A percentile compares a stretch with the other conserved stretches of the same genome.
Evolutionary conservation across 495 filamentous ascomycete species (phyloP).

Genomic region (Penicillium paxilli): DNA sequence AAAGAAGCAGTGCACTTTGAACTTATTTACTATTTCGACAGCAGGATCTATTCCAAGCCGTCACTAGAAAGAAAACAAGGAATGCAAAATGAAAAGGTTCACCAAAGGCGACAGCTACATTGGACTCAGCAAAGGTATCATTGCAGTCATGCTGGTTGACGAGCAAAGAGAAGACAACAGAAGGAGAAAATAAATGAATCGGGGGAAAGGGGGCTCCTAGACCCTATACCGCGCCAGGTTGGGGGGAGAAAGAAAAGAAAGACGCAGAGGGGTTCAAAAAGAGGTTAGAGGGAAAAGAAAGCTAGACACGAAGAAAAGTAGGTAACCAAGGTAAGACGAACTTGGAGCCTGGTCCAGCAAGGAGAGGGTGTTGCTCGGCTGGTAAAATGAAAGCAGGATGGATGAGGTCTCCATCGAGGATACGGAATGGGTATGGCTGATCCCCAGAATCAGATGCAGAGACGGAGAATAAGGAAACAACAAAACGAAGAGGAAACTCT

Average conservation of each 20-base stretch:
- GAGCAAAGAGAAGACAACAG: constrained; percentile 17
- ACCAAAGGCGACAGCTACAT: constrained; percentile 17
- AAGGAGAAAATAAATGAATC: too few species aligned
- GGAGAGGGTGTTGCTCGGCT: constrained; percentile 6
- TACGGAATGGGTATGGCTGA: constrained; percentile 28
- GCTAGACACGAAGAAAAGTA: constrained; percentile 8
- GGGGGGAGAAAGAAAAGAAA: constrained; percentile 11
- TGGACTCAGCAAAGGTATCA: constrained; percentile 41
- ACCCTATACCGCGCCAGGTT: constrained; percentile 4
- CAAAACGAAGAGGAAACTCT: constrained; percentile 2
- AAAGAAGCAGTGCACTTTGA: background rate
- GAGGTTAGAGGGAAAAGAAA: constrained; percentile 9
- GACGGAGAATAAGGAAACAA: constrained; percentile 6
- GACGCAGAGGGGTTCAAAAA: background rate
- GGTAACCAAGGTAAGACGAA: constrained; percentile 24
- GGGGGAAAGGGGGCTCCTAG: constrained; percentile 7
- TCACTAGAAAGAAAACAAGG: background rate
- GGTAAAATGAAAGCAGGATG: constrained; percentile 12
- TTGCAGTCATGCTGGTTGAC: constrained; percentile 37
- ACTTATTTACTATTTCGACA: background rate
- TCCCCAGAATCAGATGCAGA: constrained; percentile 30
- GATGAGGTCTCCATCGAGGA: constrained; percentile 4
- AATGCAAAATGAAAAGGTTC: background rate
- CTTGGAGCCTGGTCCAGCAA: constrained; percentile 28
- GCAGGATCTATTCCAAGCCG: background rate